These are phyloP conservation scores for Ustilago hordei DNA, from an alignment of 1,284 basidiomycete genomes.

Conservation along the genomic window DNA sequence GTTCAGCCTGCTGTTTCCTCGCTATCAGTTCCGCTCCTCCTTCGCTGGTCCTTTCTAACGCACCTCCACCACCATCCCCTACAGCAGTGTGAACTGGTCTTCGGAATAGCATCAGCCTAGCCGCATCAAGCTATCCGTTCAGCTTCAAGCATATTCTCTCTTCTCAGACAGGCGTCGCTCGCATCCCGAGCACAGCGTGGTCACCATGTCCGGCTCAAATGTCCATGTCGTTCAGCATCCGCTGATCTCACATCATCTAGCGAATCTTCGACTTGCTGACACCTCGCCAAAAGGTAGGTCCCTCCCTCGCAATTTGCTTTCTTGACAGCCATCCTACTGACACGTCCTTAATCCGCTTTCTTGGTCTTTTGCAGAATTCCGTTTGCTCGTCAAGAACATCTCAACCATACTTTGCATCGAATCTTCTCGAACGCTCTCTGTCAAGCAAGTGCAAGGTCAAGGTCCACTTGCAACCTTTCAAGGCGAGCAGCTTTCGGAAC, in stretches of 20 bases:
- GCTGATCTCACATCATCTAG: slow-evolving; percentile 57
- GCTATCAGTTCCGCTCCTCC: no score
- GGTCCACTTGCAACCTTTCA: slow-evolving; percentile 56
- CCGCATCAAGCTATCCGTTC: background rate
- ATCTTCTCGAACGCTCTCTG: slow-evolving; percentile 41
- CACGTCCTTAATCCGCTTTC: background rate
- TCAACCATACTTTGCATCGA: slow-evolving; percentile 57
- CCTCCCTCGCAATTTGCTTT: no score
- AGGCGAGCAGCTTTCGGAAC: slow-evolving; percentile 70
- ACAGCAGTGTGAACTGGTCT: background rate
- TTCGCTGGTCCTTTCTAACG: background rate
- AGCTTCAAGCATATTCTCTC: background rate
- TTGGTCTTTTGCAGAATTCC: slow-evolving; percentile 42
- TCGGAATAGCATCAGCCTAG: background rate
- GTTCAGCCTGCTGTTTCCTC: background rate
- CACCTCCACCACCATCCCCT: background rate
- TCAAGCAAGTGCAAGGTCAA: slow-evolving; percentile 53
- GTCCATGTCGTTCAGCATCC: slow-evolving; percentile 58
- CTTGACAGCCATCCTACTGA: background rate
- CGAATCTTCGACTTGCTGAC: slow-evolving; percentile 56
- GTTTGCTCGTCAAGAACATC: slow-evolving; percentile 51
- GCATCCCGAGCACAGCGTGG: background rate
- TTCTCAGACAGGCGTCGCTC: background rate
- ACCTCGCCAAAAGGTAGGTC: slow-evolving; percentile 55
- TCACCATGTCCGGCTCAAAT: slow-evolving; percentile 41